These are phyloP conservation scores for Anaeromyces robustus DNA, from an alignment of 192 early-diverging fungal genomes.

Conservation along the genomic window DNA sequence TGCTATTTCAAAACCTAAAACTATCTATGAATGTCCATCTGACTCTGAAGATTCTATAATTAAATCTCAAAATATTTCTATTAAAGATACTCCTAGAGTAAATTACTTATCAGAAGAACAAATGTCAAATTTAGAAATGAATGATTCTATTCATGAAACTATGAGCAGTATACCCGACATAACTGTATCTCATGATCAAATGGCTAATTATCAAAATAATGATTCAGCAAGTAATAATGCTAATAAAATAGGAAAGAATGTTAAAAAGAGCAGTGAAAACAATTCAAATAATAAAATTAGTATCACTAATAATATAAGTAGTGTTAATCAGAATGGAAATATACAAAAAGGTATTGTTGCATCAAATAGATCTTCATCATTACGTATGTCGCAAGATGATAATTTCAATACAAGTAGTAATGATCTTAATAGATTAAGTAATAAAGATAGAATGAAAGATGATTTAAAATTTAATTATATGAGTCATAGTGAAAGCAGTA, in stretches of 20 bases:
- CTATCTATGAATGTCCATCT: neutral
- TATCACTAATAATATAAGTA: neutral
- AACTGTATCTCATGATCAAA: neutral
- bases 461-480: neutral
- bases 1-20: neutral
- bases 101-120: neutral
- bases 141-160: neutral
- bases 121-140: neutral
- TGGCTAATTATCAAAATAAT: neutral
- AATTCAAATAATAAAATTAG: neutral
- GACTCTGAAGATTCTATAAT: constrained; percentile 6
- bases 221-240: neutral
- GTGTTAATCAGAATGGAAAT: neutral
- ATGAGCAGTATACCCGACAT: neutral
- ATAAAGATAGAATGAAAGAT: neutral
- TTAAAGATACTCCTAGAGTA: constrained; percentile 2
- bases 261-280: neutral
- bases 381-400: neutral
- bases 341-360: neutral
- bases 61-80: constrained; percentile 7
- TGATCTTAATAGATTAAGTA: neutral
- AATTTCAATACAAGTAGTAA: neutral
- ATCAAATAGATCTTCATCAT: neutral
- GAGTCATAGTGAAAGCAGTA: neutral
- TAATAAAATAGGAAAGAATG: neutral